Conservation (phyloP, 2,329 filamentous ascomycete species). For the Metarhizium rileyi region DNA sequence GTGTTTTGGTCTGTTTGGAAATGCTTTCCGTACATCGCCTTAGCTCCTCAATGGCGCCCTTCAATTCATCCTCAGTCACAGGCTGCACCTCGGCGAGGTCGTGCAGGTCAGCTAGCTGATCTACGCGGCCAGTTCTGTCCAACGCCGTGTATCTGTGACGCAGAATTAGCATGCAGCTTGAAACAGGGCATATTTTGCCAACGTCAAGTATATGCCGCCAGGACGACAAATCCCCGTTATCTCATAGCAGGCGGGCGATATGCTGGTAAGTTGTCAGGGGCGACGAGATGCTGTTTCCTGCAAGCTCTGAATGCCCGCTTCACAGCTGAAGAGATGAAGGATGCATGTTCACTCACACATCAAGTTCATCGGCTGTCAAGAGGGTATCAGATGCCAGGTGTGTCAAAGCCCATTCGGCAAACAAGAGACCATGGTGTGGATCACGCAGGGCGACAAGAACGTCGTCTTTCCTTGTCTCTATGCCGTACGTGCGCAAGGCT, state of each 20-base stretch:
- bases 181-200: too few species aligned
- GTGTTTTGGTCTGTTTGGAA: constrained; percentile 49
- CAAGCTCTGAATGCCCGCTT: background rate
- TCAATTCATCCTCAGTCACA: constrained; percentile 50
- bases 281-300: too few species aligned
- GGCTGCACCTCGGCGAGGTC: constrained; percentile 39
- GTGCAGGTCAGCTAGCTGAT: constrained; percentile 32
- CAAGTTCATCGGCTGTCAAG: constrained; percentile 43
- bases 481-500: constrained; percentile 21
- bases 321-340: constrained; percentile 7
- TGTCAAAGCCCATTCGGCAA: constrained; percentile 38
- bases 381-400: constrained; percentile 42
- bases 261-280: too few species aligned
- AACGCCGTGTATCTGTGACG: constrained; percentile 38
- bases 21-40: constrained; percentile 54
- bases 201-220: too few species aligned
- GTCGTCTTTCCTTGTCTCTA: constrained; percentile 24
- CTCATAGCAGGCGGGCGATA: too few species aligned
- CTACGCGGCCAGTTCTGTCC: constrained; percentile 37
- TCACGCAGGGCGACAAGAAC: constrained; percentile 28
- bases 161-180: constrained; percentile 8
- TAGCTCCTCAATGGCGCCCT: constrained; percentile 52
- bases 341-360: constrained; percentile 29
- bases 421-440: constrained; percentile 21
- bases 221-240: too few species aligned